Base-by-base conservation (phyloP, 768 basidiomycete genomes). In the Boletus subparvulus region DNA sequence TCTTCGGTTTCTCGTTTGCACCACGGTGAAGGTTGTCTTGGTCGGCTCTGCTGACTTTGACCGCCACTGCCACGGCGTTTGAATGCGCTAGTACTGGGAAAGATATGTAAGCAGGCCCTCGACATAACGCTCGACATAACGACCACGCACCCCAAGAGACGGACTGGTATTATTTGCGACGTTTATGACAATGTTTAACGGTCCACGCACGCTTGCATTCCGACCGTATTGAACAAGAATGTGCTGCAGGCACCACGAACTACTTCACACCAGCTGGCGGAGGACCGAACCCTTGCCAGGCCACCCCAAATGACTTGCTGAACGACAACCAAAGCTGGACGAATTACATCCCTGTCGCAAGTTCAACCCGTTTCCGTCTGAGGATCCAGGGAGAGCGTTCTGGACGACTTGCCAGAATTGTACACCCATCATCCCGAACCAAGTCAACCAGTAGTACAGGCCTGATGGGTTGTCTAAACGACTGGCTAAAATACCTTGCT, bases 351-450 rank as follows among this genome's bases (percentile, higher is more conserved):
- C 2, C 43, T 17, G 6, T 1, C 3, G 44, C 26, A 26, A 6
- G 43, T 16, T 44, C 9, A 5, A 44, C 16, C 14, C 21, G 21
- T 5, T 4, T 5, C 5, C 10, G 10, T 26, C 10, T 5, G 42
- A 44, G 24, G 16, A 26, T 44, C 21, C 24, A 17, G 16, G 24
- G 3, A 0, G 0, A 2, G 16, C 1, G 2, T 10, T 0, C 14
- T 3, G 8, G 3, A 0, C 3, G 24, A 17, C 1, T 17, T 44
- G 26, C 16, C 0, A 0, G 42, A 26, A 2, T 24, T 43, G 42
- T 16, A 0, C 13, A 14, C 0, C 2, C 3, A 7, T 5, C 13
- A 0, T 43, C 14, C 1, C 0, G 13, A 42, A 42, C 14, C 21
- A 4, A 24, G 13, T 6, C 19, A 14, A 2, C 6, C 14, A 16